phyloP scores from a whole-genome alignment of 306 rosid genomes.

The Fragaria iinumae region DNA sequence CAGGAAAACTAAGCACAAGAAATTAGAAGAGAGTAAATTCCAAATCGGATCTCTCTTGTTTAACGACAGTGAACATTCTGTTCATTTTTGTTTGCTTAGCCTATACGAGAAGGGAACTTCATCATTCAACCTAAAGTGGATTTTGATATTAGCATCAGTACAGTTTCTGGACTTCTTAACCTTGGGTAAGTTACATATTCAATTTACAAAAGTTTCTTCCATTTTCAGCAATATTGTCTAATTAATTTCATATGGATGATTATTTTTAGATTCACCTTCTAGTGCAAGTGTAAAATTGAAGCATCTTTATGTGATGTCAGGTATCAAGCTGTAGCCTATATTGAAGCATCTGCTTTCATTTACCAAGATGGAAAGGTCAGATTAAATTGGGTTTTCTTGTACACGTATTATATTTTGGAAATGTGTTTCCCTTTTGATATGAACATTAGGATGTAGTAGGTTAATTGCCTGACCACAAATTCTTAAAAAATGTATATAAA shows the following conservation, averaged over 20 bases:
- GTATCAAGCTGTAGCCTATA: constrained; percentile 96
- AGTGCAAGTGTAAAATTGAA: background rate
- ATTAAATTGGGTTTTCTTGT: constrained; percentile 25
- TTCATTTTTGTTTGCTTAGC: constrained; percentile 46
- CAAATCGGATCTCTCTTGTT: background rate
- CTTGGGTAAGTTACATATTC: constrained; percentile 71
- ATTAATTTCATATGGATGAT: background rate
- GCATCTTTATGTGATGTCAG: constrained; percentile 40
- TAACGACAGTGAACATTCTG: background rate
- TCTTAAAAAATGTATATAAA: background rate
- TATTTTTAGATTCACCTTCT: background rate
- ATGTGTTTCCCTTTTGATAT: background rate
- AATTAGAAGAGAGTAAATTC: too few species aligned
- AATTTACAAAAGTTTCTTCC: background rate
- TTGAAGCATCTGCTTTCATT: constrained; percentile 95
- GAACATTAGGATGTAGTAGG: background rate
- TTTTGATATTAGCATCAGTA: constrained; percentile 91
- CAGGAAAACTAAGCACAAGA: too few species aligned
- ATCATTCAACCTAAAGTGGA: constrained; percentile 99
- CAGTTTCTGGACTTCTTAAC: constrained; percentile 96
- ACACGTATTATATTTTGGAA: background rate
- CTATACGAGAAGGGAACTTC: constrained; percentile 96
- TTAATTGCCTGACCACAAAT: background rate
- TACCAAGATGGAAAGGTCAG: constrained; percentile 97
- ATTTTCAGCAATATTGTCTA: background rate